Evolutionary conservation across 306 rosid species (phyloP).

Genomic region (Pachyrhizus erosus): DNA sequence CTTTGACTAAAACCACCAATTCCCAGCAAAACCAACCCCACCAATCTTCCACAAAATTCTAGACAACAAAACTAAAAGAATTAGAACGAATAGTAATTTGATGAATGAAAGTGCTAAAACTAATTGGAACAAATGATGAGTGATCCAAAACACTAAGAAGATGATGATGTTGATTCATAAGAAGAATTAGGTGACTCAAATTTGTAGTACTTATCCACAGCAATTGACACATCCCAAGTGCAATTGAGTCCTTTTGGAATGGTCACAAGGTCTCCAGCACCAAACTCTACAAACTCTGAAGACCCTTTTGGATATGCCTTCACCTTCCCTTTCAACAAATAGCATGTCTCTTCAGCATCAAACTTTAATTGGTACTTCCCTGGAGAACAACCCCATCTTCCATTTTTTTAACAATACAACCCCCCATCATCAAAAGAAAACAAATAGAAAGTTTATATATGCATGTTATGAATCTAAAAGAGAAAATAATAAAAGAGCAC

Average conservation of each 20-base stretch:
- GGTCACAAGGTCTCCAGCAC: slow-evolving; percentile 93
- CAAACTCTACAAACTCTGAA: slow-evolving; percentile 82
- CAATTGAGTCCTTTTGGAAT: slow-evolving; percentile 92
- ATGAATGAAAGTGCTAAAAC: slow-evolving; percentile 15
- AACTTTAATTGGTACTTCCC: slow-evolving; percentile 92
- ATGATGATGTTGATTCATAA: neutral
- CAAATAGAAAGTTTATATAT: neutral
- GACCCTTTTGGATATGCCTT: slow-evolving; percentile 88
- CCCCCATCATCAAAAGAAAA: neutral
- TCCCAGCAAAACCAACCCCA: slow-evolving; percentile 9
- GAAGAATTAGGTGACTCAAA: slow-evolving; percentile 67
- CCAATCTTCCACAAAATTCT: neutral
- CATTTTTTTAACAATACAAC: neutral
- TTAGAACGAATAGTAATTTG: slow-evolving; percentile 3
- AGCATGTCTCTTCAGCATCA: slow-evolving; percentile 97
- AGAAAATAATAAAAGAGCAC: neutral
- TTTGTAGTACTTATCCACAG: slow-evolving; percentile 93
- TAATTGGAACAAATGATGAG: neutral
- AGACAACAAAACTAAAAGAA: slow-evolving; percentile 34
- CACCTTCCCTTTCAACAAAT: slow-evolving; percentile 88
- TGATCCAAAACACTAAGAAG: slow-evolving; percentile 14
- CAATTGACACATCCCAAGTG: slow-evolving; percentile 96
- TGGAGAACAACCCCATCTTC: slow-evolving; percentile 96
- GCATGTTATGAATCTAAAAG: slow-evolving; percentile 14
- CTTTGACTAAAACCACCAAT: slow-evolving; percentile 53